phyloP scores from a whole-genome alignment of 495 filamentous ascomycete genomes.

The Trichoderma reesei region DNA sequence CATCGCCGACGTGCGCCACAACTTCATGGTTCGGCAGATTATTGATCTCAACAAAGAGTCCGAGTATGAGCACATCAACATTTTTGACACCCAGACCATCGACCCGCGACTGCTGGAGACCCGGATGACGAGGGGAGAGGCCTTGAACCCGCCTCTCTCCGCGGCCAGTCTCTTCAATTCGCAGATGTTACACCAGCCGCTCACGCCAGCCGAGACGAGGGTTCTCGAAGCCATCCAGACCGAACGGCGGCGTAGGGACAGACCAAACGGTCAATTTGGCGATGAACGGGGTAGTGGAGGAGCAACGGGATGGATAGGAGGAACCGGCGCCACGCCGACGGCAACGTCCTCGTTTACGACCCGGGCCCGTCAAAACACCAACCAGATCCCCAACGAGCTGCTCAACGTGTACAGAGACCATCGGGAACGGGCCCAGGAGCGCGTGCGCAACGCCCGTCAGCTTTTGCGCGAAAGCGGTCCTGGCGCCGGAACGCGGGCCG shows the following conservation, averaged over 20 bases:
- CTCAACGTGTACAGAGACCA: slow-evolving; percentile 16
- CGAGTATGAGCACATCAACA: slow-evolving; percentile 39
- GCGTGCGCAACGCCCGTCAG: slow-evolving; percentile 4
- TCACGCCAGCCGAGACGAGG: slow-evolving; percentile 35
- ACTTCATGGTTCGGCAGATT: slow-evolving; percentile 66
- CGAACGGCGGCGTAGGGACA: slow-evolving; percentile 36
- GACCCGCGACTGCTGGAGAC: slow-evolving; percentile 38
- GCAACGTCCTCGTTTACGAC: slow-evolving; percentile 8
- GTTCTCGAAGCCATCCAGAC: slow-evolving; percentile 40
- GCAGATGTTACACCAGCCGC: slow-evolving; percentile 19
- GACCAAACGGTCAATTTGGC: not conserved
- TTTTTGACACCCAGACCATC: slow-evolving; percentile 37
- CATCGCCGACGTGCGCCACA: slow-evolving; percentile 71
- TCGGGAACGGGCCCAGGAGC: slow-evolving; percentile 14
- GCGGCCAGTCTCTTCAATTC: not conserved
- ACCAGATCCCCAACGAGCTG: not conserved
- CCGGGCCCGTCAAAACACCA: slow-evolving; percentile 8
- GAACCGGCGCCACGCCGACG: slow-evolving; percentile 4
- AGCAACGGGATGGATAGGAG: slow-evolving; percentile 13
- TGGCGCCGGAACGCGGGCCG: not conserved
- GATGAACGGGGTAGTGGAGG: slow-evolving; percentile 11
- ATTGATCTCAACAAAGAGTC: slow-evolving; percentile 52
- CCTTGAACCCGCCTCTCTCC: not conserved
- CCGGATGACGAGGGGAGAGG: slow-evolving; percentile 21
- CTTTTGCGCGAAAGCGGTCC: not conserved